phyloP scores from a whole-genome alignment of 441 rosid species.

The Brassica hybrid region DNA sequence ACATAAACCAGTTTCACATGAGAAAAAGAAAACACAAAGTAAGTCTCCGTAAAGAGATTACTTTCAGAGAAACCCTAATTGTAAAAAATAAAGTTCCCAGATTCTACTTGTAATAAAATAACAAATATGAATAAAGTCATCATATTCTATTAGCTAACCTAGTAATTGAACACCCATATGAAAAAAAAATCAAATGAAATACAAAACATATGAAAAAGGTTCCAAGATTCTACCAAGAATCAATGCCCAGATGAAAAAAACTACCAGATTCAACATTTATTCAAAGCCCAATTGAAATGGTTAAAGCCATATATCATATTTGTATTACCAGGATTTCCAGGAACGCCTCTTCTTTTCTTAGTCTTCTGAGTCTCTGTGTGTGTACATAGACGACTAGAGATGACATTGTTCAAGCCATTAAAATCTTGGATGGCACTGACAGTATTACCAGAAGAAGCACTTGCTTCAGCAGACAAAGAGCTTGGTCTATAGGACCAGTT shows the following conservation, averaged over 20 bases:
- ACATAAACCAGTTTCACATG: constrained; percentile 18
- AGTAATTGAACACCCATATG: background rate
- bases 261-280: constrained; percentile 2
- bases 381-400: constrained; percentile 48
- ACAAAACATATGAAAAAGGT: background rate
- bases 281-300: background rate
- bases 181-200: background rate
- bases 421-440: constrained; percentile 50
- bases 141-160: constrained; percentile 15
- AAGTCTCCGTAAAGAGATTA: constrained; percentile 8
- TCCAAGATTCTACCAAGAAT: constrained; percentile 13
- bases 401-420: constrained; percentile 47
- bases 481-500: constrained; percentile 64
- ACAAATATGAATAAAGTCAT: constrained; percentile 8
- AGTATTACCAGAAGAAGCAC: constrained; percentile 65
- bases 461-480: constrained; percentile 75
- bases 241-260: background rate
- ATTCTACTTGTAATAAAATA: constrained; percentile 14
- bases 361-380: constrained; percentile 54
- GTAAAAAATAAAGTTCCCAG: background rate
- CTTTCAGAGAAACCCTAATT: constrained; percentile 30
- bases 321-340: constrained; percentile 85
- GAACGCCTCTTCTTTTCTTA: constrained; percentile 89
- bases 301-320: background rate
- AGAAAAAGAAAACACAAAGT: background rate